Percentiles rank a stretch among this genome's conserved stretches.
Evolutionary conservation across 306 rosid species (phyloP).

Genomic region (Alnus rubra): DNA sequence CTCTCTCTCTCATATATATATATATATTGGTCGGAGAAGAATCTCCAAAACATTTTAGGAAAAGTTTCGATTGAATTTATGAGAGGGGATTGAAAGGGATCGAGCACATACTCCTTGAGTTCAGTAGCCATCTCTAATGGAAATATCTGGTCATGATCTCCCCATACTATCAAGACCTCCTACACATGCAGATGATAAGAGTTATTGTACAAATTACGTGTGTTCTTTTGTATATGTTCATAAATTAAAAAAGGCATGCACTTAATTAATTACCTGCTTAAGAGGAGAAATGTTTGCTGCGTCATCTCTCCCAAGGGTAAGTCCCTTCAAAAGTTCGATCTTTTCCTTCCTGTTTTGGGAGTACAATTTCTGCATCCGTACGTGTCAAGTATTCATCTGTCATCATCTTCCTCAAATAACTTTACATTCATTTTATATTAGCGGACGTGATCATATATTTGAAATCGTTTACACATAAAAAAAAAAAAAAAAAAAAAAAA

Average conservation of each 20-base stretch:
- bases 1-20: too few relatives aligned
- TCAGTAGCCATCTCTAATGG: constrained; percentile 68
- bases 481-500: too few relatives aligned
- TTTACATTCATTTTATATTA: too few relatives aligned
- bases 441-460: too few relatives aligned
- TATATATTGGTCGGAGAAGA: too few relatives aligned
- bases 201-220: not conserved
- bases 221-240: not conserved
- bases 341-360: constrained; percentile 69
- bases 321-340: constrained; percentile 67
- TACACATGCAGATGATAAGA: not conserved
- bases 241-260: not conserved
- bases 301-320: constrained; percentile 61
- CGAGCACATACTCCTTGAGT: constrained; percentile 58
- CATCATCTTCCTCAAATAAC: not conserved
- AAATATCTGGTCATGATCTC: constrained; percentile 71
- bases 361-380: constrained; percentile 63
- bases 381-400: not conserved
- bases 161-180: constrained; percentile 89
- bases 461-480: too few relatives aligned
- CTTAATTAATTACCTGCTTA: constrained; percentile 41
- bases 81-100: not conserved
- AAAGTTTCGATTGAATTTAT: too few relatives aligned
- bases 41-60: too few relatives aligned
- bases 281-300: constrained; percentile 53